Evolutionary conservation across 345 rosid species (phyloP), one percentile per base, ranked within the genome.

Genomic region (Toxicodendron radicans): DNA sequence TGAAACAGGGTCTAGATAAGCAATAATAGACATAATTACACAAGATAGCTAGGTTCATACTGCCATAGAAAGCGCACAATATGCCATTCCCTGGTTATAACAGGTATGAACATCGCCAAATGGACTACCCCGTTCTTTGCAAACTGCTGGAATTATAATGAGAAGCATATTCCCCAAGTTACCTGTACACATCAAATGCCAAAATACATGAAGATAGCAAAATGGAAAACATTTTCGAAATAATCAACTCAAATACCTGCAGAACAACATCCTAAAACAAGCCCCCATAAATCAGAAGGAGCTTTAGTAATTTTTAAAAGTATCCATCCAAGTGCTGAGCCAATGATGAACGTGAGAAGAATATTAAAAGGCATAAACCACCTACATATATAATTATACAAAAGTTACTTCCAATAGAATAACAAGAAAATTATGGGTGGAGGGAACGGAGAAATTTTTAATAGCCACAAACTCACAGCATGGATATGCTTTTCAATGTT

Each of bases 41-140:
- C 17, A 48, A 51, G 30, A 18, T 52, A 7, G 45, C 18, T 53
- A 20, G 64, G n/a, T 70, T 54, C 72, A 1, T 83, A 83, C 86
- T 35, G 86, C 83, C 80, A 80, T 80, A 35, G 84, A 83, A 63
- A 83, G 84, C 4, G 86, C 66, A 41, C 78, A 75, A 67, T 83
- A 83, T 12, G 80, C 75, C 43, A 63, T n/a, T 18, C 82, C 86
- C n/a, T 66, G 41, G 30, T 73, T 48, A 12, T 65, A 53, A 56
- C 84, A 83, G 32, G 53, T 18, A 23, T 54, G 21, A n/a, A 62
- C 35, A 70, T 73, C 74, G 24, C 84, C 84, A 68, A 83, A 83
- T 0, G 80, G 84, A 57, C 82, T 80, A 32, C 66, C 12, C 2
- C 43, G 60, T 58, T 83, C 80, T 0, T 73, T 58, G 4, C 84